Percentiles rank a stretch among this genome's conserved stretches.
Conservation (phyloP, 257 asterid species). For the Plantago elongata region DNA sequence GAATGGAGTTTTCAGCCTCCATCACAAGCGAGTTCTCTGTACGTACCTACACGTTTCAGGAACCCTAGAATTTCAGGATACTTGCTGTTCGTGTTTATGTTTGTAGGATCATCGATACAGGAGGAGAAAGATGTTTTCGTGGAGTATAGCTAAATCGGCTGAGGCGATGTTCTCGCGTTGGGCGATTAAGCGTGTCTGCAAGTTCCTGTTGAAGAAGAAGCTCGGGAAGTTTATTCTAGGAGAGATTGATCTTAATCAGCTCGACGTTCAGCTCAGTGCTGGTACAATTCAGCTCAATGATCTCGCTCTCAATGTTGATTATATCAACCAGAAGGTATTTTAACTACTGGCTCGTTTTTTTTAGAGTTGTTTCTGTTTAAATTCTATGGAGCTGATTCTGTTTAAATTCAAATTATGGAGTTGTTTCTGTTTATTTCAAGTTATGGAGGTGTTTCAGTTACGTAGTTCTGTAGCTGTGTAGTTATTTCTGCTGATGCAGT, state of each 20-base stretch:
- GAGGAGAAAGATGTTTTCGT: constrained; percentile 58
- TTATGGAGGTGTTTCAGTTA: no score
- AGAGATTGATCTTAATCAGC: constrained; percentile 94
- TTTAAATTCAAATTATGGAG: not conserved
- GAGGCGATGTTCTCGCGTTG: constrained; percentile 98
- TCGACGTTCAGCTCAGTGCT: constrained; percentile 94
- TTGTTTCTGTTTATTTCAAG: no score
- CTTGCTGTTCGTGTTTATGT: not conserved
- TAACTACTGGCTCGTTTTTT: not conserved
- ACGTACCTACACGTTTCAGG: constrained; percentile 8
- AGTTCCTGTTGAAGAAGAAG: constrained; percentile 87
- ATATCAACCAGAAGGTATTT: constrained; percentile 78
- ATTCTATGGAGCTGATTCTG: no score
- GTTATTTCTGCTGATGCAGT: constrained; percentile 5
- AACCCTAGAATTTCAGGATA: constrained; percentile 23
- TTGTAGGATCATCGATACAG: constrained; percentile 15
- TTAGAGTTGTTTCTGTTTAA: not conserved
- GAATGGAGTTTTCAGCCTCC: constrained; percentile 64
- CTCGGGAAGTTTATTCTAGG: constrained; percentile 88
- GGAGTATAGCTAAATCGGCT: constrained; percentile 88
- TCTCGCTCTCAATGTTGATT: constrained; percentile 89
- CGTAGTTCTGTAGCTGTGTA: constrained; percentile 5
- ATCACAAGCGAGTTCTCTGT: constrained; percentile 22
- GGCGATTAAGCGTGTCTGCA: constrained; percentile 88
- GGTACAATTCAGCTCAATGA: constrained; percentile 93